These are phyloP conservation scores for Pleurostoma richardsiae DNA, from an alignment of 2,329 filamentous ascomycete species.

Conservation along the genomic window DNA sequence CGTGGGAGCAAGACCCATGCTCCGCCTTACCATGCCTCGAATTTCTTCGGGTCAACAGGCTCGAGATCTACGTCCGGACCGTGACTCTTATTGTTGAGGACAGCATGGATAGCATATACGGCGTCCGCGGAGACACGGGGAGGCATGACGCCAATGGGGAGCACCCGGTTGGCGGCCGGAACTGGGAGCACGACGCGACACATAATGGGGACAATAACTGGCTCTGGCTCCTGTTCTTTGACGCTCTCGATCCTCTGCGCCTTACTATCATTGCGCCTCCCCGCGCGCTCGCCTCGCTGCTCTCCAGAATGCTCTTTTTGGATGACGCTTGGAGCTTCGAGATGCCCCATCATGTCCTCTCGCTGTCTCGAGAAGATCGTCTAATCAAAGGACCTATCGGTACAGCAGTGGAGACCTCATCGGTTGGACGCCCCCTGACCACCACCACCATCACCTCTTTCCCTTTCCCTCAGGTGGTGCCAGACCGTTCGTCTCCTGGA, in stretches of 20 bases:
- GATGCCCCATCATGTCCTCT: slow-evolving; percentile 57
- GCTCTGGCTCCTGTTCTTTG: slow-evolving; percentile 54
- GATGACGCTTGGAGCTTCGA: slow-evolving; percentile 60
- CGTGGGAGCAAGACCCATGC: slow-evolving; percentile 16
- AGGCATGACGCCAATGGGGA: background rate
- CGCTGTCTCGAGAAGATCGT: slow-evolving; percentile 26
- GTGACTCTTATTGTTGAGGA: slow-evolving; percentile 32
- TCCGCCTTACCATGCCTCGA: slow-evolving; percentile 28
- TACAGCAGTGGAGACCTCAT: background rate
- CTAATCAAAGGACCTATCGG: background rate
- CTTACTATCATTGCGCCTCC: slow-evolving; percentile 59
- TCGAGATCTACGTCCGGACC: slow-evolving; percentile 33
- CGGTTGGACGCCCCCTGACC: background rate
- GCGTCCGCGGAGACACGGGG: background rate
- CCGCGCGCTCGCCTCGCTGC: slow-evolving; percentile 53
- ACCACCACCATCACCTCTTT: background rate
- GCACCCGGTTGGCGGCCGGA: slow-evolving; percentile 1
- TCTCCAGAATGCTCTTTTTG: slow-evolving; percentile 51
- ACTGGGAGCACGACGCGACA: slow-evolving; percentile 13
- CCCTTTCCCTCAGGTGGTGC: too few relatives aligned
- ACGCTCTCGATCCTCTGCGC: slow-evolving; percentile 43
- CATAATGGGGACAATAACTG: slow-evolving; percentile 28
- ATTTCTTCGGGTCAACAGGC: slow-evolving; percentile 28
- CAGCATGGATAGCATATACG: slow-evolving; percentile 5
- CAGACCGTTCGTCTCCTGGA: background rate